A percentile compares a stretch with the other conserved stretches of the same genome.
These are phyloP conservation scores for barley (Hordeum vulgare) DNA, from an alignment of 176 grass and related monocot genomes.

Conservation along the genomic window DNA sequence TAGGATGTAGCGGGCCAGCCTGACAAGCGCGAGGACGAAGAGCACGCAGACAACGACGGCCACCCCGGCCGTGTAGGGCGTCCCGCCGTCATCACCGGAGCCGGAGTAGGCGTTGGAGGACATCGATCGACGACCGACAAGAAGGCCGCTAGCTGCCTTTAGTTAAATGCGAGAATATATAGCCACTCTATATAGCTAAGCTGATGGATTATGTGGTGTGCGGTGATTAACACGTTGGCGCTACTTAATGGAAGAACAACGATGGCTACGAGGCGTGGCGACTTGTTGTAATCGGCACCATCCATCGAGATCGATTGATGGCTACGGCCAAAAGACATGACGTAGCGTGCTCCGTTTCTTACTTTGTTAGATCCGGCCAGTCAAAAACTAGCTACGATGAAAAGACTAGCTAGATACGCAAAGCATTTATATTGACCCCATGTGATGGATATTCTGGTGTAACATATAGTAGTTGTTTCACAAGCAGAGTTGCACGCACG, in stretches of 20 bases:
- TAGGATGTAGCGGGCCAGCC: neutral
- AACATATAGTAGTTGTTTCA: no score
- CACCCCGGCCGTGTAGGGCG: neutral
- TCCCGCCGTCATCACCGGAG: neutral
- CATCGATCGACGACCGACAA: neutral
- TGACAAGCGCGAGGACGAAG: neutral
- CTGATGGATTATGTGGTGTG: neutral
- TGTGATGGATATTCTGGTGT: no score
- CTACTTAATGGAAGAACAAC: neutral
- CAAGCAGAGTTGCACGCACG: no score
- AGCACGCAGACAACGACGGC: neutral
- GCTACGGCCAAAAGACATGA: neutral
- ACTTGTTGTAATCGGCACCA: neutral
- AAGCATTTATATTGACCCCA: no score
- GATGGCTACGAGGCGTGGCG: neutral
- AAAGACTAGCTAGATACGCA: no score
- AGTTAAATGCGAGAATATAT: neutral
- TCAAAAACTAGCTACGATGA: neutral
- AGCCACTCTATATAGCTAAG: neutral
- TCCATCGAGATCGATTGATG: neutral
- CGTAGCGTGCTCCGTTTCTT: neutral
- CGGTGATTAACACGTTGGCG: neutral
- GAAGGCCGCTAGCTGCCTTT: neutral
- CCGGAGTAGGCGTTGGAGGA: neutral
- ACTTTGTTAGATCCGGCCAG: neutral